Percentiles rank a stretch among this genome's conserved stretches.
phyloP scores from a whole-genome alignment of 225 moss, liverwort and hornwort species.

The Ulota crispa region DNA sequence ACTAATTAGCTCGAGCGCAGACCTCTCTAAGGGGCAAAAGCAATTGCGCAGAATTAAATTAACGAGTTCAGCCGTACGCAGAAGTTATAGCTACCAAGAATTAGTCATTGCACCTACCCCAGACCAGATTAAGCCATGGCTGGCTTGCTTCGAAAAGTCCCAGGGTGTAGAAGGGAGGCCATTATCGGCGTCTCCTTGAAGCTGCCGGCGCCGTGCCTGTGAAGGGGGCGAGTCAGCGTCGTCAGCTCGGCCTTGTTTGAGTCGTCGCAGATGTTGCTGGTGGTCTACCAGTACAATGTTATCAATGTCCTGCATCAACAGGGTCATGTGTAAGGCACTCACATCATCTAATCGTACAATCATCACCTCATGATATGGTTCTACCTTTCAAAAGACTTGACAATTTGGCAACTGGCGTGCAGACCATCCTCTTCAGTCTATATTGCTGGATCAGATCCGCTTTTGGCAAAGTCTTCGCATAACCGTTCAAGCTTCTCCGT shows the following conservation, averaged over 20 bases:
- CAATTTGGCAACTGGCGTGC: conserved; percentile 24
- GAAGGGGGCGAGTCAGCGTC: conserved; percentile 37
- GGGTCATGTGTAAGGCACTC: conserved; percentile 44
- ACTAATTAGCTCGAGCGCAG: not conserved
- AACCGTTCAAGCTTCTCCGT: conserved; percentile 29
- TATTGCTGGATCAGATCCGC: conserved; percentile 16
- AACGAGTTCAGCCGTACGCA: not conserved
- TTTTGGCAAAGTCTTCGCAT: conserved; percentile 20
- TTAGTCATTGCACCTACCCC: conserved; percentile 27
- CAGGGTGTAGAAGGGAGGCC: conserved; percentile 41
- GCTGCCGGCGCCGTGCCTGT: conserved; percentile 20
- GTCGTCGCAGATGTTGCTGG: conserved; percentile 70
- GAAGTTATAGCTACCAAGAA: not conserved
- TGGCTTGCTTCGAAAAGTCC: conserved; percentile 37
- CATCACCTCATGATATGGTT: conserved; percentile 21
- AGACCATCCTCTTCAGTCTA: conserved; percentile 11
- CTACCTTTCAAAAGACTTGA: conserved; percentile 21
- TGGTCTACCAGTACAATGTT: conserved; percentile 72
- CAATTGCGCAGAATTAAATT: not conserved
- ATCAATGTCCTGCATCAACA: conserved; percentile 70
- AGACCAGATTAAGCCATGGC: conserved; percentile 41
- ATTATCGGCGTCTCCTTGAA: conserved; percentile 24
- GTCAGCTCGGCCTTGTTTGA: conserved; percentile 59
- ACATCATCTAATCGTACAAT: conserved; percentile 29
- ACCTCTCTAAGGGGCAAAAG: not conserved